Conservation (phyloP, 176 grass and related monocot genomes). For the Rhipidocladum racemiflorum region DNA sequence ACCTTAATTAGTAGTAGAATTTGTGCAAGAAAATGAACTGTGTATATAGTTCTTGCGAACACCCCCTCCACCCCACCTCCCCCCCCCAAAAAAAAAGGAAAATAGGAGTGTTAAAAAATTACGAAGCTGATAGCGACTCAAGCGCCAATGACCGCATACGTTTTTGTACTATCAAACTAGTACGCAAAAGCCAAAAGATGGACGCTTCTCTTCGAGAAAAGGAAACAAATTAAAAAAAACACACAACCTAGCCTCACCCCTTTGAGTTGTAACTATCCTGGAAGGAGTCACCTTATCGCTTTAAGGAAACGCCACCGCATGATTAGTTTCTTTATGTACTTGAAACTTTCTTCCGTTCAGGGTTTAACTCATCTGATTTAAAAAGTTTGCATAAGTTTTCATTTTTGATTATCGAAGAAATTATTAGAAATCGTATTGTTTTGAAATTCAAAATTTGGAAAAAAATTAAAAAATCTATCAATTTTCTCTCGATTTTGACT, state of each 20-base stretch:
- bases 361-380: no score
- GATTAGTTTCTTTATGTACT: not conserved
- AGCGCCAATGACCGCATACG: not conserved
- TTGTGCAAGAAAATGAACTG: not conserved
- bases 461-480: no score
- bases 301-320: constrained; percentile 18
- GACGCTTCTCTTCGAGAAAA: not conserved
- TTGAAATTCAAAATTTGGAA: no score
- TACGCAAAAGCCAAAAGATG: constrained; percentile 16
- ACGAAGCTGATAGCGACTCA: not conserved
- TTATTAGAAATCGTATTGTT: no score
- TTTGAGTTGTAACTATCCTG: not conserved
- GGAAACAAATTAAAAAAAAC: not conserved
- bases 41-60: not conserved
- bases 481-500: no score
- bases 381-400: no score
- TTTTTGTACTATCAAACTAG: not conserved
- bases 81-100: not conserved
- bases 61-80: no score
- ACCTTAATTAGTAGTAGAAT: not conserved
- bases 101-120: not conserved
- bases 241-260: not conserved
- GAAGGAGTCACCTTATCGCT: constrained; percentile 23
- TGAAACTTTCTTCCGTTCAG: constrained; percentile 16
- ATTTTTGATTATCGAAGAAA: no score